Conservation (phyloP, 495 filamentous ascomycete genomes). For the Aspergillus avenaceus region DNA sequence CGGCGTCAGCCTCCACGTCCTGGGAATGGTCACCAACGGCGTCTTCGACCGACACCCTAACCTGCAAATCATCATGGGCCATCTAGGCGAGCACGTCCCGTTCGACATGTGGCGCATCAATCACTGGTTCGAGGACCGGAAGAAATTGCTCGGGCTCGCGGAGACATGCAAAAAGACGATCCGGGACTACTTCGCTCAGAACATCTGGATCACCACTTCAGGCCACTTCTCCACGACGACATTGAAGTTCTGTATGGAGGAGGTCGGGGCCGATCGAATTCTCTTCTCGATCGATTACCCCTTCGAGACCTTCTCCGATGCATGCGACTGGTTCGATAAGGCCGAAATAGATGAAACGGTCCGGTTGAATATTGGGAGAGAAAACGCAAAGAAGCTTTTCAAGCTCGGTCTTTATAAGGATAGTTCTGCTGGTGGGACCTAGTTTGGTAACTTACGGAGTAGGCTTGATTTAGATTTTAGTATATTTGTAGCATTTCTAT, state of each 20-base stretch:
- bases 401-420: slow-evolving; percentile 42
- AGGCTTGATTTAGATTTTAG: background rate
- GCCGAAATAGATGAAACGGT: slow-evolving; percentile 40
- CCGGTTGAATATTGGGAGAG: slow-evolving; percentile 46
- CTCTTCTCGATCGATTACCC: slow-evolving; percentile 51
- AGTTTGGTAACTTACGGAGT: background rate
- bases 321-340: slow-evolving; percentile 51
- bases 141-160: slow-evolving; percentile 37
- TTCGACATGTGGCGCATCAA: slow-evolving; percentile 60
- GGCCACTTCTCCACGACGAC: slow-evolving; percentile 57
- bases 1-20: slow-evolving; percentile 43
- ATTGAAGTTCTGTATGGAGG: slow-evolving; percentile 45
- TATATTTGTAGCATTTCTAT: background rate
- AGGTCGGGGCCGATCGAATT: slow-evolving; percentile 41
- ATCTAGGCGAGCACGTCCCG: slow-evolving; percentile 62
- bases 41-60: slow-evolving; percentile 48
- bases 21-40: slow-evolving; percentile 51
- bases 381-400: slow-evolving; percentile 53
- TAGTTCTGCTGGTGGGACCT: slow-evolving; percentile 23
- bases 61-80: slow-evolving; percentile 61
- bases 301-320: slow-evolving; percentile 50
- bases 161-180: slow-evolving; percentile 51
- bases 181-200: slow-evolving; percentile 53
- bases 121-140: slow-evolving; percentile 53
- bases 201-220: slow-evolving; percentile 63